Base-by-base conservation (phyloP, 768 basidiomycete genomes). In the Tylopilus intermedius region DNA sequence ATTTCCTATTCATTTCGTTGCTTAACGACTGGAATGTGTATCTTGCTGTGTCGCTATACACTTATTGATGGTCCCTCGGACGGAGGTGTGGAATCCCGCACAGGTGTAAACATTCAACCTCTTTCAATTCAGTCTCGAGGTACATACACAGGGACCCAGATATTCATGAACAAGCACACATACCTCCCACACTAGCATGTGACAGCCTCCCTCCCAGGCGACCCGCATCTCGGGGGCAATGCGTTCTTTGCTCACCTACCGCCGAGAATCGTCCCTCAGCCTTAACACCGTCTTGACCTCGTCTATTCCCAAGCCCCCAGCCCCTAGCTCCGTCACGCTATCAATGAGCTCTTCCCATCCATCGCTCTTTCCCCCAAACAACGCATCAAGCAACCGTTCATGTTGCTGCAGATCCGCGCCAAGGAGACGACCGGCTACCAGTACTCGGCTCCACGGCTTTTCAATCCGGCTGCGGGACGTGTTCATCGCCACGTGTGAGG, bases 401-500 rank as follows among this genome's bases (percentile, higher is more conserved):
- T 79, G 76, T 43, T 63, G 58, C 13, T 63, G 66, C 24, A 70
- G 51, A 26, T 88, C 82, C 21, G 83, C 68, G 2, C 77, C 80
- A 22, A 92, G 71, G 24, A 97, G 61, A 44, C 81, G 78, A 15
- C 81, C 86, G 1, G 88, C 86, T 51, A 86, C 83, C 15, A 87
- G 64, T 35, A 94, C 72, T 50, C 76, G 76, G 46, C 78, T 72
- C 93, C 94, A 95, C 3, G 91, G 89, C 0, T 78, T 79, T 63
- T 87, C 86, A 1, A 86, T 77, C 15, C 82, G 78, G 48, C 68
- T 72, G 59, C 66, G 76, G 18, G 68, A 67, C n/a, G 58, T 60
- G n/a, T 55, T 64, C 37, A 92, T 69, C 2, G 82, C 85, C 21
- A 73, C 69, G 26, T 81, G 79, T 53, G 84, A 89, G 7, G 88